A percentile compares a stretch with the other conserved stretches of the same genome.
These are phyloP conservation scores for Isoetes engelmannii DNA, from an alignment of 83 land plant genomes.

Conservation along the genomic window DNA sequence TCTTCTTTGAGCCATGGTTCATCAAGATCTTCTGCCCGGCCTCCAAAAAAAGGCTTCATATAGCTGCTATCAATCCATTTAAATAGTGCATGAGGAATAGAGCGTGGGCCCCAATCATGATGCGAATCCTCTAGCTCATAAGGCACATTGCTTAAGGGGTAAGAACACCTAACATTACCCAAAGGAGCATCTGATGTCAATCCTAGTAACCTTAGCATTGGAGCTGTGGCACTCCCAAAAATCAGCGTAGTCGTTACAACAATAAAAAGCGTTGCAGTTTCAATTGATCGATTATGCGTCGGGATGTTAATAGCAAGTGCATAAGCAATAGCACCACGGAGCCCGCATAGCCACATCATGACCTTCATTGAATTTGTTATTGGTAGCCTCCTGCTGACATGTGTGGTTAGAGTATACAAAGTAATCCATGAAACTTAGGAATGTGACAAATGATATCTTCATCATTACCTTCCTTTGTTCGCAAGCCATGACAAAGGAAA, in stretches of 20 bases:
- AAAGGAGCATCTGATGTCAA: background rate
- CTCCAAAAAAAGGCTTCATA: conserved; percentile 3
- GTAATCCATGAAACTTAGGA: background rate
- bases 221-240: conserved; percentile 15
- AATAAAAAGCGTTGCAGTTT: conserved; percentile 18
- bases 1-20: conserved; percentile 8
- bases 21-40: background rate
- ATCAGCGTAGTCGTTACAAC: conserved; percentile 16
- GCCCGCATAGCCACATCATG: conserved; percentile 24
- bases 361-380: conserved; percentile 23
- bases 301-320: conserved; percentile 15
- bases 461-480: conserved; percentile 23
- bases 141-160: too few relatives aligned
- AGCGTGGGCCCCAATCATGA: conserved; percentile 3
- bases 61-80: background rate
- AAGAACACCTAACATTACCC: background rate
- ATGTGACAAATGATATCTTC: background rate
- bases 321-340: conserved; percentile 18
- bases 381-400: conserved; percentile 16
- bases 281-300: conserved; percentile 8
- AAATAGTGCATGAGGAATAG: conserved; percentile 1
- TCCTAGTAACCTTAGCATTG: conserved; percentile 6
- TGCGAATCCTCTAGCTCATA: background rate
- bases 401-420: background rate
- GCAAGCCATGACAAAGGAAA: conserved; percentile 24